These are phyloP conservation scores for Pichia norvegensis DNA, from an alignment of 1,139 yeast genomes.

Conservation along the genomic window DNA sequence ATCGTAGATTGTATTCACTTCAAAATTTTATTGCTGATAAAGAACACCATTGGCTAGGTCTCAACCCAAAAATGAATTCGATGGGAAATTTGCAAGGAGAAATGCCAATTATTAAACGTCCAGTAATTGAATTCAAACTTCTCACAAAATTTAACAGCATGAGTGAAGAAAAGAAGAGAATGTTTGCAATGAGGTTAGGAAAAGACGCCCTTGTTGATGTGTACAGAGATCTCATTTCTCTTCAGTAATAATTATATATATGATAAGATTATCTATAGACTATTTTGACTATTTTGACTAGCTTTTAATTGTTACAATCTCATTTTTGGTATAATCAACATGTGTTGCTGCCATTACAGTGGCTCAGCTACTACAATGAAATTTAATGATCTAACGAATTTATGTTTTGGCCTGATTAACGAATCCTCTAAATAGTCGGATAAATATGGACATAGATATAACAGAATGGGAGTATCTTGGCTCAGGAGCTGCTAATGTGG, in stretches of 20 bases:
- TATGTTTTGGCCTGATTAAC: no score
- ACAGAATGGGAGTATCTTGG: slow-evolving; percentile 20
- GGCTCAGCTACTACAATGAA: no score
- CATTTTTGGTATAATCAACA: background rate
- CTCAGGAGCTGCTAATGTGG: slow-evolving; percentile 26
- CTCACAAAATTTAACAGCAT: slow-evolving; percentile 46
- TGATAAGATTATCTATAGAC: background rate
- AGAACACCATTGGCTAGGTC: slow-evolving; percentile 64
- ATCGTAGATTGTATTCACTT: slow-evolving; percentile 73
- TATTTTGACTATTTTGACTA: no score
- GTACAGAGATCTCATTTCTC: slow-evolving; percentile 54
- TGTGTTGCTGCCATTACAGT: background rate
- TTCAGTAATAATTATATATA: slow-evolving; percentile 15
- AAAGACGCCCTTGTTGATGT: slow-evolving; percentile 49
- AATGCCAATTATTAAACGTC: slow-evolving; percentile 26
- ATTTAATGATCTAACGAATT: no score
- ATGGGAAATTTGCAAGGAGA: slow-evolving; percentile 37
- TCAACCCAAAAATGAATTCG: slow-evolving; percentile 72
- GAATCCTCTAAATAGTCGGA: background rate
- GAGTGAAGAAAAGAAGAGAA: slow-evolving; percentile 49
- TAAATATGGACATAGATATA: background rate
- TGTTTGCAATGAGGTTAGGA: slow-evolving; percentile 50
- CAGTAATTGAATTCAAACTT: slow-evolving; percentile 51
- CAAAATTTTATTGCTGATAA: slow-evolving; percentile 84
- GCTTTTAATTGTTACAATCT: no score